Conservation (phyloP, 805 yeast species). For the Wickerhamomyces strasburgensis region DNA sequence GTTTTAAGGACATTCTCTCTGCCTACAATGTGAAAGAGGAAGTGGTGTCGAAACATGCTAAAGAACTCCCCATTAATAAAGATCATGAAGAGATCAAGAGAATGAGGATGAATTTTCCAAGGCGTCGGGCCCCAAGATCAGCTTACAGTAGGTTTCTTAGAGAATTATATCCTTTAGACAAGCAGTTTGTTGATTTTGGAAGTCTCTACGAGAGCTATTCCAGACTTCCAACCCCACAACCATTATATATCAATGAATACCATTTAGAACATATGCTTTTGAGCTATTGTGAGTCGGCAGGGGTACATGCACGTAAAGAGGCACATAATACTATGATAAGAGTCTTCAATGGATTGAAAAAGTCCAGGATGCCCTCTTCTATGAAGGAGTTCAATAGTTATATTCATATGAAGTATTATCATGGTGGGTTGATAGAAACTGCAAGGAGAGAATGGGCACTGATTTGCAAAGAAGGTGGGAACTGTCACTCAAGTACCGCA, state of each 20-base stretch:
- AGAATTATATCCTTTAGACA: constrained; percentile 15
- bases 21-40: not conserved
- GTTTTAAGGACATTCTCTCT: not conserved
- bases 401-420: constrained; percentile 17
- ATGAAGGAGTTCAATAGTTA: constrained; percentile 25
- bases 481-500: constrained; percentile 14
- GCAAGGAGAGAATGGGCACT: constrained; percentile 7
- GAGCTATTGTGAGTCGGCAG: constrained; percentile 14
- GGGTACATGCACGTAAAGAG: constrained; percentile 3
- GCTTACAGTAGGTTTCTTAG: constrained; percentile 21
- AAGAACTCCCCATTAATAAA: constrained; percentile 8
- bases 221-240: constrained; percentile 30
- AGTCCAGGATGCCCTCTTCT: constrained; percentile 27
- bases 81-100: constrained; percentile 1
- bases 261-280: constrained; percentile 30
- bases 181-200: constrained; percentile 6
- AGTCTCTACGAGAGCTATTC: constrained; percentile 23
- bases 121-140: constrained; percentile 8
- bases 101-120: constrained; percentile 6
- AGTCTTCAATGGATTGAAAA: constrained; percentile 20
- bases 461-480: constrained; percentile 2
- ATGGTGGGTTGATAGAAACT: constrained; percentile 3
- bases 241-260: constrained; percentile 23
- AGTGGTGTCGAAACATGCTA: not conserved
- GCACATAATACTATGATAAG: not conserved